These are phyloP conservation scores for Termitomyces bulborhizus DNA, from an alignment of 768 basidiomycete species.

Conservation along the genomic window DNA sequence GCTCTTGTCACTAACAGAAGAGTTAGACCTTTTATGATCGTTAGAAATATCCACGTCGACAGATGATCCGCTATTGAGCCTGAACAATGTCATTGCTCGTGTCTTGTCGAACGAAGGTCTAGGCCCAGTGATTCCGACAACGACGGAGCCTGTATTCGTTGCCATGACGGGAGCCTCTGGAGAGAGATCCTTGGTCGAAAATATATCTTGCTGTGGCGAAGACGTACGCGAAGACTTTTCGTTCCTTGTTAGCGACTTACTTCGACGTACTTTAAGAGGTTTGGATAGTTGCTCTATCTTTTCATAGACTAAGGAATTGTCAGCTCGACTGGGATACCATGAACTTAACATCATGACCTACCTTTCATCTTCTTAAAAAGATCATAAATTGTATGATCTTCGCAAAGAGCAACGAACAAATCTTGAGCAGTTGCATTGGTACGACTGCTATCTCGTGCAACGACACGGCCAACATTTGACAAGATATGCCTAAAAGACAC, in stretches of 20 bases:
- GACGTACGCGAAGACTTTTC: slow-evolving; percentile 44
- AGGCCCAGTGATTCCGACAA: slow-evolving; percentile 23
- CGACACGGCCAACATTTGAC: slow-evolving; percentile 78
- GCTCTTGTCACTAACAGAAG: slow-evolving; percentile 41
- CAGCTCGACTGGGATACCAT: neutral
- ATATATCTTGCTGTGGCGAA: slow-evolving; percentile 38
- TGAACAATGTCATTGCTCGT: slow-evolving; percentile 55
- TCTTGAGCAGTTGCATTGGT: slow-evolving; percentile 72
- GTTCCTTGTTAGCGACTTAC: slow-evolving; percentile 60
- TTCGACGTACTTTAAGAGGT: slow-evolving; percentile 50
- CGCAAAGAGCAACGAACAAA: slow-evolving; percentile 82
- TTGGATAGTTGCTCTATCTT: slow-evolving; percentile 70
- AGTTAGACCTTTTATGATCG: slow-evolving; percentile 51
- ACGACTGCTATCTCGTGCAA: slow-evolving; percentile 79
- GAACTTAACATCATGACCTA: slow-evolving; percentile 24
- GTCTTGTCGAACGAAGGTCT: slow-evolving; percentile 63
- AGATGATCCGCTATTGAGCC: slow-evolving; percentile 29
- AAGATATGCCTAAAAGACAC: slow-evolving; percentile 61
- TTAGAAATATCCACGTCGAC: slow-evolving; percentile 34
- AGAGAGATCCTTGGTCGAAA: slow-evolving; percentile 30
- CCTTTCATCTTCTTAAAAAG: slow-evolving; percentile 86
- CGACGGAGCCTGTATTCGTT: slow-evolving; percentile 15
- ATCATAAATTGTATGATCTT: slow-evolving; percentile 82
- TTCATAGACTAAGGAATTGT: slow-evolving; percentile 53
- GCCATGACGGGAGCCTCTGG: slow-evolving; percentile 29